Evolutionary conservation across 805 yeast species (phyloP).

Genomic region (Tetrapisispora pingtungensis): DNA sequence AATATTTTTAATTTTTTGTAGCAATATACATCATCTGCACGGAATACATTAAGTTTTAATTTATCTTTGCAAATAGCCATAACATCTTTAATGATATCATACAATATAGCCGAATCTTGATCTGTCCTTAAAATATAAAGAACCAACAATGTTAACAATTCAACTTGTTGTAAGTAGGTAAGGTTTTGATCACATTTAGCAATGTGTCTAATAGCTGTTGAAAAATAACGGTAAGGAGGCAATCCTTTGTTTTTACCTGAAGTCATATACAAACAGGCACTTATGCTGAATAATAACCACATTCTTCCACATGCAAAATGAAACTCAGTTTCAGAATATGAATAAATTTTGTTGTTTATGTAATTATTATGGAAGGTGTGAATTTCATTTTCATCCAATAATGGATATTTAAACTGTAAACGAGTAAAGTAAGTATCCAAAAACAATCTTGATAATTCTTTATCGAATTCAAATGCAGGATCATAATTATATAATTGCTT

Average conservation of each 20-base stretch:
- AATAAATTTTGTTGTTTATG: constrained; percentile 34
- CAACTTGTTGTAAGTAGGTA: constrained; percentile 38
- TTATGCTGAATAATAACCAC: constrained; percentile 45
- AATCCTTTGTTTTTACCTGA: constrained; percentile 48
- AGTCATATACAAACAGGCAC: constrained; percentile 43
- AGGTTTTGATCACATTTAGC: constrained; percentile 36
- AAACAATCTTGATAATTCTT: constrained; percentile 38
- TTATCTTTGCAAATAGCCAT: constrained; percentile 34
- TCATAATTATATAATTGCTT: constrained; percentile 36
- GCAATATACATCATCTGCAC: constrained; percentile 16
- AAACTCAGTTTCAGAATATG: constrained; percentile 29
- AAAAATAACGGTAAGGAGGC: constrained; percentile 44
- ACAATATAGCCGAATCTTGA: constrained; percentile 45
- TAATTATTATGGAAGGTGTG: constrained; percentile 41
- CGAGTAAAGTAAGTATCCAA: constrained; percentile 45
- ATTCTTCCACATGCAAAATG: constrained; percentile 46
- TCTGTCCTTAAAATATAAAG: constrained; percentile 52
- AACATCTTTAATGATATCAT: constrained; percentile 44
- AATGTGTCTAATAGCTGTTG: constrained; percentile 50
- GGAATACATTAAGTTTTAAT: constrained; percentile 21
- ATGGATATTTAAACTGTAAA: constrained; percentile 47
- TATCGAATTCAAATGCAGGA: constrained; percentile 45
- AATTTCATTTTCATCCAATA: constrained; percentile 45
- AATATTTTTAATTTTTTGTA: constrained; percentile 43
- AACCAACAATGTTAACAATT: constrained; percentile 41